These are phyloP conservation scores for Plasmodium ovale DNA, from an alignment of 169 alveolate species.

Conservation along the genomic window DNA sequence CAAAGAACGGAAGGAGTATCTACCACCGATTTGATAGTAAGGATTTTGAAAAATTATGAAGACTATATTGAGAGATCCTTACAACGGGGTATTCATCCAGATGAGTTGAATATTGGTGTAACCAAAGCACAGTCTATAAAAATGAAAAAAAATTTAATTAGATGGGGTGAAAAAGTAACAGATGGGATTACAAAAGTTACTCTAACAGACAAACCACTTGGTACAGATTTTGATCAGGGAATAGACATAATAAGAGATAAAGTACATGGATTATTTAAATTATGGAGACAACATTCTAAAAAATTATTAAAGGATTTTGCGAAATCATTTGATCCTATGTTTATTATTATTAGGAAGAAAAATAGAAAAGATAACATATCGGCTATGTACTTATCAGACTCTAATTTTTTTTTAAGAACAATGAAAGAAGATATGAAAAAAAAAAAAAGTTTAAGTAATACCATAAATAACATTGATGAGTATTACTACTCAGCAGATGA, in stretches of 20 bases:
- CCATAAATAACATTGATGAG: slow-evolving; percentile 63
- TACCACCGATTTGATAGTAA: slow-evolving; percentile 95
- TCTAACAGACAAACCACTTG: slow-evolving; percentile 88
- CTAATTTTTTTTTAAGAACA: slow-evolving; percentile 30
- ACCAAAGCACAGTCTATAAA: slow-evolving; percentile 91
- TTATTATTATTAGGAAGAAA: slow-evolving; percentile 54
- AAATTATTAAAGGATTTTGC: slow-evolving; percentile 76
- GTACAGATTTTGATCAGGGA: slow-evolving; percentile 82
- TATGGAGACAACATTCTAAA: slow-evolving; percentile 79
- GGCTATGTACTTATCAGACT: slow-evolving; percentile 45
- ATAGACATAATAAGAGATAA: slow-evolving; percentile 79
- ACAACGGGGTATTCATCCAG: slow-evolving; percentile 94
- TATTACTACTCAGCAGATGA: slow-evolving; percentile 73
- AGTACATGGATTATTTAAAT: slow-evolving; percentile 76
- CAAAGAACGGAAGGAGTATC: slow-evolving; percentile 96
- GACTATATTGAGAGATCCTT: slow-evolving; percentile 94
- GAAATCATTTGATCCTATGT: slow-evolving; percentile 74
- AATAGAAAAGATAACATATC: slow-evolving; percentile 35
- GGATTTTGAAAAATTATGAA: slow-evolving; percentile 96
- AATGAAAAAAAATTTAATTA: slow-evolving; percentile 89
- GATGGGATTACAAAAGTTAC: slow-evolving; percentile 90
- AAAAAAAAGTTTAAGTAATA: slow-evolving; percentile 33
- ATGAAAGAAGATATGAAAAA: slow-evolving; percentile 30
- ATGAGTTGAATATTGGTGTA: slow-evolving; percentile 93
- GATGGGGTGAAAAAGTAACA: slow-evolving; percentile 91